Conservation (phyloP, 441 rosid genomes). For the Erysimum cheiri region DNA sequence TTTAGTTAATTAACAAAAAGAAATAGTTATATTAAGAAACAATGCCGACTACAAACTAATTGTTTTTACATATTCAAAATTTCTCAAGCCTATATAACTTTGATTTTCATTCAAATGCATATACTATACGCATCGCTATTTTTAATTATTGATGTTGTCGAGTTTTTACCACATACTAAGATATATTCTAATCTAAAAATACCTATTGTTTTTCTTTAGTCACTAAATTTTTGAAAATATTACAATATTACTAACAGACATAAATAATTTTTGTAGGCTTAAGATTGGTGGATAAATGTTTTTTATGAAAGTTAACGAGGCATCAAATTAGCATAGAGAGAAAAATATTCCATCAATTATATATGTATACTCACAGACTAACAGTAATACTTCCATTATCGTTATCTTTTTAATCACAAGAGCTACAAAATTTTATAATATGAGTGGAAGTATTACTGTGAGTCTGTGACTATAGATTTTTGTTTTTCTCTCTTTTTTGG, state of each 20-base stretch:
- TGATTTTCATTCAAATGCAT: not conserved
- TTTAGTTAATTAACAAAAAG: not conserved
- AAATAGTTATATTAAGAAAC: not conserved
- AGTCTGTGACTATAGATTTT: slow-evolving; percentile 9
- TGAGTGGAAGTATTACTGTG: not conserved
- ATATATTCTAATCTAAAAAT: not conserved
- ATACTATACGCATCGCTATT: not conserved
- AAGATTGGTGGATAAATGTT: not conserved
- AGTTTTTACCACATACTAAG: not conserved
- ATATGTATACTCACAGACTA: slow-evolving; percentile 10
- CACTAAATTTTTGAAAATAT: not conserved
- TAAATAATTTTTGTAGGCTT: not conserved
- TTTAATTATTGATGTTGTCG: not conserved
- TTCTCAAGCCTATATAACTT: not conserved
- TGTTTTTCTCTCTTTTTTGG: not conserved
- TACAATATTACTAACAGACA: not conserved
- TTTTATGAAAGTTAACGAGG: not conserved
- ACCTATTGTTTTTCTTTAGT: not conserved
- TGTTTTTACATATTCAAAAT: not conserved
- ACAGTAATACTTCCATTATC: slow-evolving; percentile 7
- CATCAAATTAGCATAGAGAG: not conserved
- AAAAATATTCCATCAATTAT: not conserved
- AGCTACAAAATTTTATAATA: not conserved
- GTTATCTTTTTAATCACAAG: not conserved
- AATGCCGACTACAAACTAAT: not conserved